Percentiles rank a stretch among this genome's conserved stretches.
Conservation (phyloP, 2,329 filamentous ascomycete genomes). For the Aspergillus proliferans region DNA sequence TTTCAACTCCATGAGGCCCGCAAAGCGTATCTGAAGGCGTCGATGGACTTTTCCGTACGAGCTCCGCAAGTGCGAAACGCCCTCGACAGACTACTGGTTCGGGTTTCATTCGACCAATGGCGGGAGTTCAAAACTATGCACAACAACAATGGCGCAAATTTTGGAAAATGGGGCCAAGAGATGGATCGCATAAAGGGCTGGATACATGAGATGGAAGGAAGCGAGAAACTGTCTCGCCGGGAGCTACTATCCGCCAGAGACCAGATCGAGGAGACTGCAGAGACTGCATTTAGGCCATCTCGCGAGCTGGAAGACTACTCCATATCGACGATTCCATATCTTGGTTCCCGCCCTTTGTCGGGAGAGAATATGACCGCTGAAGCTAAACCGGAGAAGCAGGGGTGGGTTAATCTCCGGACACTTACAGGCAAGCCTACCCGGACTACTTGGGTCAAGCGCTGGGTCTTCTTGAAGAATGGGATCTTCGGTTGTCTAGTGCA, state of each 20-base stretch:
- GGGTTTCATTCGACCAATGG: constrained; percentile 80
- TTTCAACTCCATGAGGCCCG: constrained; percentile 91
- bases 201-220: constrained; percentile 87
- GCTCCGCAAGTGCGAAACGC: constrained; percentile 78
- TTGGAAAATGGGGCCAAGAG: constrained; percentile 65
- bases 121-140: constrained; percentile 70
- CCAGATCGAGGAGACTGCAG: constrained; percentile 72
- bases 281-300: constrained; percentile 68
- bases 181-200: constrained; percentile 90
- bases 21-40: constrained; percentile 82
- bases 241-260: constrained; percentile 74
- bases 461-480: constrained; percentile 93
- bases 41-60: constrained; percentile 86
- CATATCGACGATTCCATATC: constrained; percentile 79
- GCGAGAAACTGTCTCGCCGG: constrained; percentile 74
- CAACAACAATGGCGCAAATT: constrained; percentile 56
- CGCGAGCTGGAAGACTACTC: constrained; percentile 91
- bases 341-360: constrained; percentile 64
- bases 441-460: constrained; percentile 82
- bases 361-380: constrained; percentile 50
- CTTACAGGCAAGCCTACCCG: constrained; percentile 81
- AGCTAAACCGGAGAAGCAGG: constrained; percentile 70
- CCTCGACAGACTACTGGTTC: constrained; percentile 80
- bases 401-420: constrained; percentile 82
- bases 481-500: constrained; percentile 94